phyloP scores from a whole-genome alignment of 1,284 basidiomycete genomes.

The Boletus austroedulis region DNA sequence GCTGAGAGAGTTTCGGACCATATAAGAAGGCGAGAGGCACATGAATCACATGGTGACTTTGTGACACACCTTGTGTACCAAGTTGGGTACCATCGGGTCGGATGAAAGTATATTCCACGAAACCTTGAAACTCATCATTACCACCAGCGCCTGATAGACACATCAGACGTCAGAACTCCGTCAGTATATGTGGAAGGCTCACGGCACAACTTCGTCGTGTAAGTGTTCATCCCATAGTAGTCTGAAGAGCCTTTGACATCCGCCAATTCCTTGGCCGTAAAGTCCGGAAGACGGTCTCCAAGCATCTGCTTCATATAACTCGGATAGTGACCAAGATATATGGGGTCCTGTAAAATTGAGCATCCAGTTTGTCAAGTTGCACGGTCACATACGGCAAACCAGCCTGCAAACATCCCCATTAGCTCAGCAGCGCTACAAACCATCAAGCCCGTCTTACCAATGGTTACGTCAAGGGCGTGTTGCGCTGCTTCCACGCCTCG shows the following conservation, averaged over 20 bases:
- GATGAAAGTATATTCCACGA: slow-evolving; percentile 58
- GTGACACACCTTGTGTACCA: slow-evolving; percentile 57
- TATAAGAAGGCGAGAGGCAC: not conserved
- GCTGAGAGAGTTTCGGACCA: slow-evolving; percentile 36
- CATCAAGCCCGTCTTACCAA: slow-evolving; percentile 44
- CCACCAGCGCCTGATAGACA: slow-evolving; percentile 52
- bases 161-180: not conserved
- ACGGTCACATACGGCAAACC: not conserved
- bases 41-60: slow-evolving; percentile 7
- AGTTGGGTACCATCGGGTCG: slow-evolving; percentile 64
- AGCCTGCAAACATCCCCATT: not conserved
- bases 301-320: slow-evolving; percentile 57
- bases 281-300: slow-evolving; percentile 62
- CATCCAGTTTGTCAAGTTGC: not conserved
- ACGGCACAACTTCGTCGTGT: slow-evolving; percentile 70
- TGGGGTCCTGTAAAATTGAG: slow-evolving; percentile 52
- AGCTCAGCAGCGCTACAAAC: not conserved
- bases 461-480: slow-evolving; percentile 26
- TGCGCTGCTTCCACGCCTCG: slow-evolving; percentile 57
- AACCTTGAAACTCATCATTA: slow-evolving; percentile 64
- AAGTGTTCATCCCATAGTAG: slow-evolving; percentile 67
- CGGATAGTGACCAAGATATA: slow-evolving; percentile 73
- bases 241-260: slow-evolving; percentile 69
- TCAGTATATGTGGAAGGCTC: slow-evolving; percentile 5
- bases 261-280: slow-evolving; percentile 58